Conservation (phyloP, 1,284 basidiomycete species). For the Rhodotorula sp. region DNA sequence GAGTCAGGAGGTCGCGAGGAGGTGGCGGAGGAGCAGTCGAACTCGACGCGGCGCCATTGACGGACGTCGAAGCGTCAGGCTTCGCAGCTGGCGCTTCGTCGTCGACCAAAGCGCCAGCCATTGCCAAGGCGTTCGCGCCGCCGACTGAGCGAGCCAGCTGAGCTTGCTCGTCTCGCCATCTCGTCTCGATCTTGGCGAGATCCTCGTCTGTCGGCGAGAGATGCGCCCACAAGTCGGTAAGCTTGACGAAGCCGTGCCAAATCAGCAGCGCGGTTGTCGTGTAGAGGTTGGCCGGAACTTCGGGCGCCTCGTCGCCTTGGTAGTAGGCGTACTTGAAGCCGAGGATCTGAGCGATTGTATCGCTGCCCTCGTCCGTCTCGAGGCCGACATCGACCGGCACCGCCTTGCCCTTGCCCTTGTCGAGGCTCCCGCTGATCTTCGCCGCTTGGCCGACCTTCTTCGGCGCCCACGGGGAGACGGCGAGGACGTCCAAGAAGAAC, state of each 20-base stretch:
- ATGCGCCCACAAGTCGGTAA: conserved; percentile 83
- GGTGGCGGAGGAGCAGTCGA: conserved; percentile 34
- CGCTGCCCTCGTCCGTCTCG: conserved; percentile 54
- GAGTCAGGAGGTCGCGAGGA: conserved; percentile 57
- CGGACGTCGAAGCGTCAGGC: neutral
- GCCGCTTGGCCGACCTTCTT: neutral
- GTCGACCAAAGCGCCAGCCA: conserved; percentile 79
- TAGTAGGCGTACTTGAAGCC: conserved; percentile 95
- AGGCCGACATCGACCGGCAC: conserved; percentile 36
- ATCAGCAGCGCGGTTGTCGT: conserved; percentile 83
- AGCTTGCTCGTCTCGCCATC: conserved; percentile 58
- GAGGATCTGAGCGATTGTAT: conserved; percentile 80
- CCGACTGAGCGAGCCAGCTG: conserved; percentile 59
- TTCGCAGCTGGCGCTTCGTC: conserved; percentile 52
- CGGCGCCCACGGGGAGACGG: conserved; percentile 73
- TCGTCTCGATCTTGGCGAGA: conserved; percentile 65
- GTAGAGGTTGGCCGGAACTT: conserved; percentile 69
- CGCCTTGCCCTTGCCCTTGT: conserved; percentile 44
- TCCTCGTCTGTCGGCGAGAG: conserved; percentile 66
- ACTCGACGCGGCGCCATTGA: conserved; percentile 12
- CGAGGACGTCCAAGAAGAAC: conserved; percentile 87
- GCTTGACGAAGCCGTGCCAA: conserved; percentile 76
- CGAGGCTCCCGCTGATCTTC: neutral
- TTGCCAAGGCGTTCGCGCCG: conserved; percentile 70
- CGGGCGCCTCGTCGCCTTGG: conserved; percentile 60